These are phyloP conservation scores for Fusarium torulosum DNA, from an alignment of 2,329 filamentous ascomycete genomes.

Conservation along the genomic window DNA sequence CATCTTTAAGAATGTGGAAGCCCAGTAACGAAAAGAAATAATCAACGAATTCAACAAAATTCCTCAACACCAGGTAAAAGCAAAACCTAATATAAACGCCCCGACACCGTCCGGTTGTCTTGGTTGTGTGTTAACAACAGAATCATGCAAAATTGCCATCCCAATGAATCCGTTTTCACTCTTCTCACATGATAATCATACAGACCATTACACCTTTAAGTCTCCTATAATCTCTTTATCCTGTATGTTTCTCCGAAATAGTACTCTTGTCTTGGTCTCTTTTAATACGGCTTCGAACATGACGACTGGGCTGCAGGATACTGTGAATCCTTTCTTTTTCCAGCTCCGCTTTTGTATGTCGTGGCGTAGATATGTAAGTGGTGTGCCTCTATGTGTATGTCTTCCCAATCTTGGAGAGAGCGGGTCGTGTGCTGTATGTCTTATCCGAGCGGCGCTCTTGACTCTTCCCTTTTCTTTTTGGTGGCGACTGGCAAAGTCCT, in stretches of 20 bases:
- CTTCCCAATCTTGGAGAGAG: slow-evolving; percentile 22
- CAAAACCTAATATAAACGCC: slow-evolving; percentile 23
- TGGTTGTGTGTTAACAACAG: slow-evolving; percentile 35
- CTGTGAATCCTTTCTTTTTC: slow-evolving; percentile 27
- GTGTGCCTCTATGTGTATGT: slow-evolving; percentile 26
- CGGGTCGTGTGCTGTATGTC: slow-evolving; percentile 38
- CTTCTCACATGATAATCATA: slow-evolving; percentile 32
- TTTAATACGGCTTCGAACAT: slow-evolving; percentile 15
- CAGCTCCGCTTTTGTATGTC: slow-evolving; percentile 28
- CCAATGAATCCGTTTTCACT: slow-evolving; percentile 21
- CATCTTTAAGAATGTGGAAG: slow-evolving; percentile 17
- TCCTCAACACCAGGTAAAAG: slow-evolving; percentile 14
- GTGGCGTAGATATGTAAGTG: slow-evolving; percentile 38
- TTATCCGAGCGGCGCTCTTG: slow-evolving; percentile 36
- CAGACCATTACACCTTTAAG: slow-evolving; percentile 36
- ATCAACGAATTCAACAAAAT: slow-evolving; percentile 1
- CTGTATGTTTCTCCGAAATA: slow-evolving; percentile 17
- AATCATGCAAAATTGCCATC: slow-evolving; percentile 28
- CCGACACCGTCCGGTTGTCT: slow-evolving; percentile 7
- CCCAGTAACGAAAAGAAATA: slow-evolving; percentile 6
- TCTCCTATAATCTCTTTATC: slow-evolving; percentile 14
- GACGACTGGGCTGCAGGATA: slow-evolving; percentile 22
- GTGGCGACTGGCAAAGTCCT: slow-evolving; percentile 22
- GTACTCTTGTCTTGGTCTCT: slow-evolving; percentile 20
- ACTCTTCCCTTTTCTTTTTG: slow-evolving; percentile 28